Conservation (phyloP, 768 basidiomycete species). For the Filobasidium floriforme region DNA sequence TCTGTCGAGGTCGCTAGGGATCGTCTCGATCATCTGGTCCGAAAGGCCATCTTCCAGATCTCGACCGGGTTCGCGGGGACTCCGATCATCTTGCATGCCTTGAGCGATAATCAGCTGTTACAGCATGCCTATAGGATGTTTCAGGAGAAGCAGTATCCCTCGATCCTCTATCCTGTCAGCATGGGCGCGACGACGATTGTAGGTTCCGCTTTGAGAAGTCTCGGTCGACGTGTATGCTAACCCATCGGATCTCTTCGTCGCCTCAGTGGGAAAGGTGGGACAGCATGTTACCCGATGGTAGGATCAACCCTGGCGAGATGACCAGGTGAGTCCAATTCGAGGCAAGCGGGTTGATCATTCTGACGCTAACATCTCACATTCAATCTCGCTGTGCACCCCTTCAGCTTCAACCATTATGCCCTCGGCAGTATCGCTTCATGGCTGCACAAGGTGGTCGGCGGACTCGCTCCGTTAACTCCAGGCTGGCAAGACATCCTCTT, state of each 20-base stretch:
- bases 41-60: conserved; percentile 32
- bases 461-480: conserved; percentile 26
- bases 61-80: conserved; percentile 42
- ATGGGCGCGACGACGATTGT: conserved; percentile 33
- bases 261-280: conserved; percentile 40
- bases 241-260: background rate
- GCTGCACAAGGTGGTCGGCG: conserved; percentile 32
- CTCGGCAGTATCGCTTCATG: conserved; percentile 34
- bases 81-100: conserved; percentile 33
- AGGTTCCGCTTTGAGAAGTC: conserved; percentile 7
- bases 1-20: conserved; percentile 12
- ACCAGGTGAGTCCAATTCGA: no score
- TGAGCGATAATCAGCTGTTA: conserved; percentile 27
- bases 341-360: no score
- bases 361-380: no score
- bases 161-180: conserved; percentile 30
- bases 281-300: conserved; percentile 33
- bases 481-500: conserved; percentile 33
- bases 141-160: conserved; percentile 31
- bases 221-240: conserved; percentile 3
- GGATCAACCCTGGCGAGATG: conserved; percentile 41
- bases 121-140: conserved; percentile 39
- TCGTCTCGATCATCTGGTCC: conserved; percentile 19
- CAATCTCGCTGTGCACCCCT: no score
- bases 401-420: conserved; percentile 40